A percentile compares a stretch with the other conserved stretches of the same genome.
Evolutionary conservation across 2,329 filamentous ascomycete species (phyloP).

Genomic region (Colletotrichum tabaci): DNA sequence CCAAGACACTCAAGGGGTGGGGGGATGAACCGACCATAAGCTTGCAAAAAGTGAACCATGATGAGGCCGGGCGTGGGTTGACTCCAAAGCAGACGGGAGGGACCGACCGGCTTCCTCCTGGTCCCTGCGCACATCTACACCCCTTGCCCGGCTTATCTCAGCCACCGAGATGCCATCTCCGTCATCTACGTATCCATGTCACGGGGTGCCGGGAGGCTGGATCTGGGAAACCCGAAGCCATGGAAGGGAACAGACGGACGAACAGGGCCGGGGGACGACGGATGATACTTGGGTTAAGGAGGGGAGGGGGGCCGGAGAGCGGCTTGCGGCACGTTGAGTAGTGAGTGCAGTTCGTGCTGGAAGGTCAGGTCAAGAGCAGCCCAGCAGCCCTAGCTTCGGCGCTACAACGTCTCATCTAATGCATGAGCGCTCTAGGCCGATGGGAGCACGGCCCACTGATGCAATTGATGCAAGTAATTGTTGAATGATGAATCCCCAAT

Average conservation of each 20-base stretch:
- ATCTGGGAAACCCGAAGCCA: slow-evolving; percentile 1
- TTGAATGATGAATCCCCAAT: slow-evolving; percentile 15
- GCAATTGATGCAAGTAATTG: slow-evolving; percentile 30
- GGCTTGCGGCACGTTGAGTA: slow-evolving; percentile 17
- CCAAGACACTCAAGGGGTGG: too few species aligned
- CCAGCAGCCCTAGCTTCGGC: slow-evolving; percentile 30
- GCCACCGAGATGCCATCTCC: neutral
- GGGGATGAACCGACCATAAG: neutral
- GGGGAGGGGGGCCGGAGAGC: slow-evolving; percentile 7
- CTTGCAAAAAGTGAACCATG: slow-evolving; percentile 2
- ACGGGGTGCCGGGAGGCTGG: neutral
- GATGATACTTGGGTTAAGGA: neutral
- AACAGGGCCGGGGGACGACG: neutral
- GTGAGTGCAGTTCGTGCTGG: too few species aligned
- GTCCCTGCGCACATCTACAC: slow-evolving; percentile 22
- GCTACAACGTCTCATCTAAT: slow-evolving; percentile 23
- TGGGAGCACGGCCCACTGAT: slow-evolving; percentile 30
- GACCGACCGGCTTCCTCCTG: neutral
- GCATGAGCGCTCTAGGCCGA: slow-evolving; percentile 10
- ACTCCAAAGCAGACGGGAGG: neutral
- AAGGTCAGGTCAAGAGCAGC: too few species aligned
- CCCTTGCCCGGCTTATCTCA: slow-evolving; percentile 27
- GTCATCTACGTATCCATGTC: slow-evolving; percentile 3
- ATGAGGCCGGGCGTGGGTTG: slow-evolving; percentile 7
- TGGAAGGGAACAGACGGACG: neutral